Evolutionary conservation across 371 early-diverging fungal species (phyloP).

Genomic region (Amoeboradix gromovi): DNA sequence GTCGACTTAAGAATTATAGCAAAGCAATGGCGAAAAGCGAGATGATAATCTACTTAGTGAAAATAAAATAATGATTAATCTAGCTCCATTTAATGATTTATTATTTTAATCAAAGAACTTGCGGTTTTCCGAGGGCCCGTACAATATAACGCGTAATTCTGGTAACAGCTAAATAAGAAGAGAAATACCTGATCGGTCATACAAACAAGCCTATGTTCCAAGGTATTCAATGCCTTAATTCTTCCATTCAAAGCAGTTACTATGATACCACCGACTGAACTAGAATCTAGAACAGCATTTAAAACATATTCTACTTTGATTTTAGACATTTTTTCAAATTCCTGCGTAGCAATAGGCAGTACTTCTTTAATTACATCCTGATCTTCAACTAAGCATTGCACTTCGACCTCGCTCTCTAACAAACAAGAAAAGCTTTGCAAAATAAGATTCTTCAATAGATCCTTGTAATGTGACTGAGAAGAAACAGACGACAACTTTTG

Average conservation of each 20-base stretch:
- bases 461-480: conserved; percentile 29
- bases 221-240: conserved; percentile 56
- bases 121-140: conserved; percentile 60
- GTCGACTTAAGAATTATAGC: no score
- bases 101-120: conserved; percentile 51
- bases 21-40: no score
- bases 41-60: no score
- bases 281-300: conserved; percentile 1
- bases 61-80: no score
- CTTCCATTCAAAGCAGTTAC: conserved; percentile 39
- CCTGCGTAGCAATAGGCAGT: neutral
- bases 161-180: conserved; percentile 39
- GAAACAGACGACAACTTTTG: conserved; percentile 16
- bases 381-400: conserved; percentile 2
- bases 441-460: conserved; percentile 31
- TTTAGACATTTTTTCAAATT: neutral
- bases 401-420: neutral
- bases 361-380: neutral
- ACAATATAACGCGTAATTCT: conserved; percentile 51
- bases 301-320: neutral
- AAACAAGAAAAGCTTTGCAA: conserved; percentile 24
- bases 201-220: conserved; percentile 55
- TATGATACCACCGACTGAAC: conserved; percentile 65
- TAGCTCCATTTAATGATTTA: no score
- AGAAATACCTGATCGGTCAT: conserved; percentile 29